phyloP scores from a whole-genome alignment of 495 filamentous ascomycete genomes.

The Chlorociboria aeruginascens region DNA sequence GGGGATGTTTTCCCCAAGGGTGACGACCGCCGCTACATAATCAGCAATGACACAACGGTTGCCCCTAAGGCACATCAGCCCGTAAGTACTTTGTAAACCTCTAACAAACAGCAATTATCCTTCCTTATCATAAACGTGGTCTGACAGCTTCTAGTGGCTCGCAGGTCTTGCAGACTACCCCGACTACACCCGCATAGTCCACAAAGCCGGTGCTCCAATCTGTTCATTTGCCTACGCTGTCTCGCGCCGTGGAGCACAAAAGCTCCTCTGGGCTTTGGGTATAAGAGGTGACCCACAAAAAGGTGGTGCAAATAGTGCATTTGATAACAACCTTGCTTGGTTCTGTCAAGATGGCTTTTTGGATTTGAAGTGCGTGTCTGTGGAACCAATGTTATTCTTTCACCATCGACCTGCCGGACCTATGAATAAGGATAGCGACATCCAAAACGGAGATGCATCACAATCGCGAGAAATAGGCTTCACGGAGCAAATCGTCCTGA shows the following conservation, averaged over 20 bases:
- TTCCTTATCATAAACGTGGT: too few relatives aligned
- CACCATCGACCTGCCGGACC: conserved; percentile 31
- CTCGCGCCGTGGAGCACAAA: conserved; percentile 37
- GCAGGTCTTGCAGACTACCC: conserved; percentile 18
- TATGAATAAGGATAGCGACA: conserved; percentile 31
- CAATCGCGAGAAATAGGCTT: conserved; percentile 26
- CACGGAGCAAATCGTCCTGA: conserved; percentile 36
- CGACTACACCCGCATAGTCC: conserved; percentile 34
- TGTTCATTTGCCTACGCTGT: conserved; percentile 46
- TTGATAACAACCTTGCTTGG: conserved; percentile 37
- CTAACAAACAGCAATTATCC: too few relatives aligned
- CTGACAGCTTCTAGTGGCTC: not conserved
- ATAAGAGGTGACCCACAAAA: conserved; percentile 24
- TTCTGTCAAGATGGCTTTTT: conserved; percentile 30
- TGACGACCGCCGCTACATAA: conserved; percentile 19
- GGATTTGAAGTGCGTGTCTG: conserved; percentile 30
- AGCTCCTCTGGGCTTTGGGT: conserved; percentile 31
- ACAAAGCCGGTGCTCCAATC: conserved; percentile 31
- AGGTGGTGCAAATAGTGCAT: conserved; percentile 23
- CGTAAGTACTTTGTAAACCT: too few relatives aligned
- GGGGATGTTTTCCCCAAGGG: conserved; percentile 12
- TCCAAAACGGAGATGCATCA: conserved; percentile 21
- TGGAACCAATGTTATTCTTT: conserved; percentile 35
- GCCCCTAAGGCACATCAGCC: conserved; percentile 11
- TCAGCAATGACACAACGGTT: conserved; percentile 21